Conservation (phyloP, 345 rosid species). For the Durio zibethinus region DNA sequence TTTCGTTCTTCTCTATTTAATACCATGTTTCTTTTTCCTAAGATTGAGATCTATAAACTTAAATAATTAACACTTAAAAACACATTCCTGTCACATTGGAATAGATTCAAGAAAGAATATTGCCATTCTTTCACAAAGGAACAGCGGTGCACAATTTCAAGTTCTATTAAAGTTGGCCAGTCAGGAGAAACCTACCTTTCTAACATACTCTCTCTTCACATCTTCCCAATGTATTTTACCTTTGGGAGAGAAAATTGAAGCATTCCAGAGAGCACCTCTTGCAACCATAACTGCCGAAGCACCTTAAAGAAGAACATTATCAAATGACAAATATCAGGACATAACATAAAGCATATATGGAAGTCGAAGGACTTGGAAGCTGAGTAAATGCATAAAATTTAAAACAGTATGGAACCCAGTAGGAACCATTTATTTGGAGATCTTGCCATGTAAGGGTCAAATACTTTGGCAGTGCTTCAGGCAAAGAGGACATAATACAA, state of each 20-base stretch:
- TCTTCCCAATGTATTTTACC: constrained; percentile 74
- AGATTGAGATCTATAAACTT: background rate
- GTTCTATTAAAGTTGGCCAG: background rate
- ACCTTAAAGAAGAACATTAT: constrained; percentile 37
- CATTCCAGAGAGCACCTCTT: constrained; percentile 97
- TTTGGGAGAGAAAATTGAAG: constrained; percentile 76
- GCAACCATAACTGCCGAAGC: constrained; percentile 92
- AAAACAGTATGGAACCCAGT: background rate
- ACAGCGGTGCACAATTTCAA: background rate
- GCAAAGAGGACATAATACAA: background rate
- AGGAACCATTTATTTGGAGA: background rate
- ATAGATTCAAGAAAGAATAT: background rate
- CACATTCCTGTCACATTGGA: background rate
- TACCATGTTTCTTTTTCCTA: background rate
- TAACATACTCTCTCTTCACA: constrained; percentile 58
- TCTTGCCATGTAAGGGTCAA: background rate
- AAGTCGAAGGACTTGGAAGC: background rate
- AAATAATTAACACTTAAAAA: background rate
- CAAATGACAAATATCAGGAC: background rate
- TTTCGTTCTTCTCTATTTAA: background rate
- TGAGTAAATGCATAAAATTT: background rate
- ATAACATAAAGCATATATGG: background rate
- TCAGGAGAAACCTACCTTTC: constrained; percentile 51
- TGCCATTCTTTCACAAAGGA: constrained; percentile 6
- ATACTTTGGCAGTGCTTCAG: background rate